phyloP scores from a whole-genome alignment of 2,329 filamentous ascomycete species.

The Calcarisporium arbuscula region DNA sequence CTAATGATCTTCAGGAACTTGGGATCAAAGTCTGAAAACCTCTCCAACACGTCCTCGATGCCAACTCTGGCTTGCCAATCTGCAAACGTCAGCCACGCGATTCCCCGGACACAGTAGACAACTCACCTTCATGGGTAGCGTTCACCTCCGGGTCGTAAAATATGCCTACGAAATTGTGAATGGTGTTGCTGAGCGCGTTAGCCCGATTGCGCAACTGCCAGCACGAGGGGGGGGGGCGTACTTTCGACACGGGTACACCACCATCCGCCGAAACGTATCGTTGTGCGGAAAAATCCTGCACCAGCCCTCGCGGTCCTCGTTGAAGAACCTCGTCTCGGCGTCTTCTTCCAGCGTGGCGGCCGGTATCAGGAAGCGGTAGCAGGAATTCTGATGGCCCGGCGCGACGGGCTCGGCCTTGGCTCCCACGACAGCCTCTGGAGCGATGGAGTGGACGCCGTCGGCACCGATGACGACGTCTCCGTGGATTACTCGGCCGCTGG shows the following conservation, averaged over 20 bases:
- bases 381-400: conserved; percentile 22
- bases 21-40: conserved; percentile 21
- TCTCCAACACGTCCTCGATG: conserved; percentile 19
- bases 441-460: conserved; percentile 35
- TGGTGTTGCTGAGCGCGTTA: conserved; percentile 21
- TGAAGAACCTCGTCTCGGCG: conserved; percentile 23
- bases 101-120: background rate
- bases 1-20: conserved; percentile 19
- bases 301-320: conserved; percentile 18
- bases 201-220: too few species aligned
- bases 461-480: conserved; percentile 37
- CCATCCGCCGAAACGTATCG: conserved; percentile 18
- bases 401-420: conserved; percentile 17
- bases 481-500: conserved; percentile 18
- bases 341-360: conserved; percentile 21
- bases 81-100: conserved; percentile 6
- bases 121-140: background rate
- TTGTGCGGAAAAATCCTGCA: conserved; percentile 17
- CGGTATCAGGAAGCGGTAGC: conserved; percentile 30
- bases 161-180: conserved; percentile 28
- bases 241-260: conserved; percentile 27
- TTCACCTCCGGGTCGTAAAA: conserved; percentile 19
- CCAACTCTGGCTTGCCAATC: conserved; percentile 26
- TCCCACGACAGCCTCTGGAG: conserved; percentile 21
- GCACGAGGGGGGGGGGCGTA: conserved; percentile 12